Conservation (phyloP, 495 filamentous ascomycete genomes). For the Baudoinia panamericana region DNA sequence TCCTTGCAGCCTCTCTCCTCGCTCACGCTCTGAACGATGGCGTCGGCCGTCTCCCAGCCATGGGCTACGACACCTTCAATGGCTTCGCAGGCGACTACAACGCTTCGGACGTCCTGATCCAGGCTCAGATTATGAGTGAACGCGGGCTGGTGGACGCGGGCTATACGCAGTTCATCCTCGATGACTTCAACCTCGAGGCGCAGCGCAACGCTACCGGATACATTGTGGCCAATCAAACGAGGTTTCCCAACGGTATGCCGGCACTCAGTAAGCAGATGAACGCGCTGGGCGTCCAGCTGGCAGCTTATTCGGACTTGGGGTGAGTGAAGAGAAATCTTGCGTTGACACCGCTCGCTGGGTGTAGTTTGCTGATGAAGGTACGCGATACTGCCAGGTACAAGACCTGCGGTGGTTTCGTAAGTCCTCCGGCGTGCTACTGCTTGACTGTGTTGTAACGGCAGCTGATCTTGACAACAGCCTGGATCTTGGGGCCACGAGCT, state of each 20-base stretch:
- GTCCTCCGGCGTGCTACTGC: too few relatives aligned
- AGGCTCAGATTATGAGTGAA: slow-evolving; percentile 15
- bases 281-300: slow-evolving; percentile 9
- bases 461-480: too few relatives aligned
- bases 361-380: too few relatives aligned
- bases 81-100: slow-evolving; percentile 20
- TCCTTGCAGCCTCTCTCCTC: too few relatives aligned
- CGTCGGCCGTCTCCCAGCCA: slow-evolving; percentile 16
- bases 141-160: slow-evolving; percentile 15
- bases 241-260: slow-evolving; percentile 17
- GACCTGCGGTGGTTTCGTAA: slow-evolving; percentile 14
- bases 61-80: slow-evolving; percentile 21
- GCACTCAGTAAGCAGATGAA: slow-evolving; percentile 10
- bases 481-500: slow-evolving; percentile 13
- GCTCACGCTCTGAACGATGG: slow-evolving; percentile 19
- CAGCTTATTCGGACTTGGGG: too few relatives aligned
- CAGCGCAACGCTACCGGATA: slow-evolving; percentile 13
- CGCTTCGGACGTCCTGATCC: slow-evolving; percentile 8
- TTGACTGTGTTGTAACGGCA: too few relatives aligned
- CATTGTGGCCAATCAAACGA: slow-evolving; percentile 15
- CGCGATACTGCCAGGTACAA: slow-evolving; percentile 15
- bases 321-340: too few relatives aligned
- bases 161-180: slow-evolving; percentile 19
- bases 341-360: too few relatives aligned
- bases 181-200: slow-evolving; percentile 19